Conservation (phyloP, 1,139 yeast genomes). For the Ogataea hybrid region DNA sequence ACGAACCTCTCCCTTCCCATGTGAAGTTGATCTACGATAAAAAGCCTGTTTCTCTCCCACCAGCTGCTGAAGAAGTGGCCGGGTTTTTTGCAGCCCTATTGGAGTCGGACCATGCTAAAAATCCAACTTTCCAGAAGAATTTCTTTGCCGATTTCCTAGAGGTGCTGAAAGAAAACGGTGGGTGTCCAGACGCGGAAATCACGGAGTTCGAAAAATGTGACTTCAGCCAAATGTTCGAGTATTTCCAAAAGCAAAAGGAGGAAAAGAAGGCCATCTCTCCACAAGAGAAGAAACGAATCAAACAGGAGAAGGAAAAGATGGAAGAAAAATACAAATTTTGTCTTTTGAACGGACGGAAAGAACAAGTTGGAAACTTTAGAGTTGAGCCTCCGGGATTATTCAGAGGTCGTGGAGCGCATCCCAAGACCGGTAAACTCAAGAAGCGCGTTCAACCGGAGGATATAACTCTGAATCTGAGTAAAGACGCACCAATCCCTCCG, state of each 20-base stretch:
- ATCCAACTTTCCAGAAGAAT: constrained; percentile 82
- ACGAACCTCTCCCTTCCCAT: constrained; percentile 80
- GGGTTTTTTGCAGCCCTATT: constrained; percentile 90
- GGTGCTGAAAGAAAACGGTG: constrained; percentile 70
- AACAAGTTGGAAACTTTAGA: constrained; percentile 89
- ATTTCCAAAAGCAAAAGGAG: constrained; percentile 69
- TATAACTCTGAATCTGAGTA: constrained; percentile 78
- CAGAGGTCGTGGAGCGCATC: constrained; percentile 97
- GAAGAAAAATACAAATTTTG: constrained; percentile 87
- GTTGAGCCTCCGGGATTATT: constrained; percentile 96
- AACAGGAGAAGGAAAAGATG: constrained; percentile 65
- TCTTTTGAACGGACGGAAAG: constrained; percentile 80
- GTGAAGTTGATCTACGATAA: constrained; percentile 78
- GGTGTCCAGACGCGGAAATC: constrained; percentile 52
- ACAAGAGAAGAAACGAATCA: constrained; percentile 71
- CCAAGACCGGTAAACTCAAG: constrained; percentile 87
- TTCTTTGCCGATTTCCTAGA: constrained; percentile 75
- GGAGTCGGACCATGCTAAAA: constrained; percentile 84
- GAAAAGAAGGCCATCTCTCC: constrained; percentile 66
- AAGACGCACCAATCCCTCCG: constrained; percentile 67
- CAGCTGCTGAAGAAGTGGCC: constrained; percentile 93
- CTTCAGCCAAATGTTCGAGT: constrained; percentile 68
- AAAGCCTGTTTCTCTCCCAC: constrained; percentile 67
- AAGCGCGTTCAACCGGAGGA: constrained; percentile 87
- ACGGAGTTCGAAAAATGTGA: constrained; percentile 69